A percentile compares a stretch with the other conserved stretches of the same genome.
Evolutionary conservation across 805 yeast genomes (phyloP).

Genomic region (Wickerhamomyces ciferrii): DNA sequence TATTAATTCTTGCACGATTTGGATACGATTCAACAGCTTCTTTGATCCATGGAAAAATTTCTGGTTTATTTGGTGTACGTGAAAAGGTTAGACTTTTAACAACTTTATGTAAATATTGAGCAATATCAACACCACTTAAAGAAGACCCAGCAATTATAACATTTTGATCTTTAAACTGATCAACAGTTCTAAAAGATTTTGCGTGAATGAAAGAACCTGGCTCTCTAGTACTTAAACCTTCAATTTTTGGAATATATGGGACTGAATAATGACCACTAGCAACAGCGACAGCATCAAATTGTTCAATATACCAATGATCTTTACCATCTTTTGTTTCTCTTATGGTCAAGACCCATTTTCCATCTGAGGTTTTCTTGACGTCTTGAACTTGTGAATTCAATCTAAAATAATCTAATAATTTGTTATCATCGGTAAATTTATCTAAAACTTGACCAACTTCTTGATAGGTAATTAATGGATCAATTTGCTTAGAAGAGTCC

Average conservation of each 20-base stretch:
- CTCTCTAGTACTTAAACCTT: slow-evolving; percentile 35
- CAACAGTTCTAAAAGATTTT: slow-evolving; percentile 38
- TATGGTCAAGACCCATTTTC: slow-evolving; percentile 33
- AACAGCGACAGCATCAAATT: slow-evolving; percentile 51
- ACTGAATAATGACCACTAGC: slow-evolving; percentile 54
- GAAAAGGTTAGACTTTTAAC: slow-evolving; percentile 49
- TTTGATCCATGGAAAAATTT: slow-evolving; percentile 34
- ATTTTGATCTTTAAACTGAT: slow-evolving; percentile 31
- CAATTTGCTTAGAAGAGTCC: slow-evolving; percentile 16
- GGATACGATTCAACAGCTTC: slow-evolving; percentile 32
- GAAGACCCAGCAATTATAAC: slow-evolving; percentile 39
- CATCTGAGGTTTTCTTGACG: slow-evolving; percentile 23
- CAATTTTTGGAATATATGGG: slow-evolving; percentile 46
- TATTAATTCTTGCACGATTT: slow-evolving; percentile 21
- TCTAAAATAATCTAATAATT: slow-evolving; percentile 27
- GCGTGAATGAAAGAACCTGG: slow-evolving; percentile 46
- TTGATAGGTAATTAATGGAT: slow-evolving; percentile 30
- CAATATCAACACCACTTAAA: slow-evolving; percentile 34
- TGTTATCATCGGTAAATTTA: slow-evolving; percentile 23
- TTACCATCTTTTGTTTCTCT: slow-evolving; percentile 13
- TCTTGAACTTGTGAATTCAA: slow-evolving; percentile 32
- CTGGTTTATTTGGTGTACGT: slow-evolving; percentile 66
- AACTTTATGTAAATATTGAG: slow-evolving; percentile 34
- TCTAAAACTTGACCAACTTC: slow-evolving; percentile 28
- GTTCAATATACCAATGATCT: slow-evolving; percentile 38